A percentile compares a stretch with the other conserved stretches of the same genome.
Conservation (phyloP, 495 filamentous ascomycete species). For the Penicillium subrubescens region DNA sequence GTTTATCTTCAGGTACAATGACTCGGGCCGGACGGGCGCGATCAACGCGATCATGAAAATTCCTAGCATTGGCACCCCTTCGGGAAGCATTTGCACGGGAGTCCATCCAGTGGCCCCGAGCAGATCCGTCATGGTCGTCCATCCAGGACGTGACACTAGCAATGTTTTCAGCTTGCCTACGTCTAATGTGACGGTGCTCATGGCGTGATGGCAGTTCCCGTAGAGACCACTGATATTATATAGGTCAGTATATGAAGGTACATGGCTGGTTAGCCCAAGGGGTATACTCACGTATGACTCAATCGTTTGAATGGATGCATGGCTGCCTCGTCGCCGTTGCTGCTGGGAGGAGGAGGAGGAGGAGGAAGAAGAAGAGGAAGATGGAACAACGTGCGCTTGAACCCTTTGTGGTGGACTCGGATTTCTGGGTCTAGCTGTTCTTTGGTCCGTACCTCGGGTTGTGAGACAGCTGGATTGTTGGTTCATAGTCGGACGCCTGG, state of each 20-base stretch:
- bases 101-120: background rate
- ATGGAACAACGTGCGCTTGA: background rate
- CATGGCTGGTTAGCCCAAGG: background rate
- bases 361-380: background rate
- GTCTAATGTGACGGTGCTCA: background rate
- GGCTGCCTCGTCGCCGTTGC: background rate
- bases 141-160: background rate
- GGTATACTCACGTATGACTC: background rate
- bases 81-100: background rate
- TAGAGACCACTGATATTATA: background rate
- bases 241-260: background rate
- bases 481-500: background rate
- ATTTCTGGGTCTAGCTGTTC: background rate
- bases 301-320: background rate
- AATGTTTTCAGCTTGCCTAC: background rate
- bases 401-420: background rate
- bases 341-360: background rate
- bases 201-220: background rate
- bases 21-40: background rate
- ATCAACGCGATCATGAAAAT: background rate
- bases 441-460: background rate
- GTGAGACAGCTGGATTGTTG: background rate
- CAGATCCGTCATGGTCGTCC: background rate
- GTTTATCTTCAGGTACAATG: background rate
- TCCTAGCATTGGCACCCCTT: background rate